phyloP scores from a whole-genome alignment of 78 protist species.

The Dictyostelium capitatum region DNA sequence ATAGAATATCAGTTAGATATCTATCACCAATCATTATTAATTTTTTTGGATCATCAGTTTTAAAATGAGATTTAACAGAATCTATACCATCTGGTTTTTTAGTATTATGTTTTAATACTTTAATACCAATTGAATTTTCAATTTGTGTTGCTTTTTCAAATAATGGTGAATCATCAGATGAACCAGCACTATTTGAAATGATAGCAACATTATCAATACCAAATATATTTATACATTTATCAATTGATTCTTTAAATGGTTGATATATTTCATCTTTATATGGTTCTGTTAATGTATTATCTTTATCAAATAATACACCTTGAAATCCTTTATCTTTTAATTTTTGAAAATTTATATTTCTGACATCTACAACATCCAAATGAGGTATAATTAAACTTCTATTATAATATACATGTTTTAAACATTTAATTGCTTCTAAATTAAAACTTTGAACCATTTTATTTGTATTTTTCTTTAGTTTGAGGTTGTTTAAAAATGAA shows the following conservation, averaged over 20 bases:
- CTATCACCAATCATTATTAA: slow-evolving; percentile 72
- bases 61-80: slow-evolving; percentile 20
- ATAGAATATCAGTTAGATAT: slow-evolving; percentile 54
- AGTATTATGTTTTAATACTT: slow-evolving; percentile 38
- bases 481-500: too few species aligned
- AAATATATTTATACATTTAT: slow-evolving; percentile 4
- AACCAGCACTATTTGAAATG: slow-evolving; percentile 68
- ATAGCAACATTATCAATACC: slow-evolving; percentile 41
- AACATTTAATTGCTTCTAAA: slow-evolving; percentile 44
- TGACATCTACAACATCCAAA: slow-evolving; percentile 25
- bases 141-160: slow-evolving; percentile 26
- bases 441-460: slow-evolving; percentile 75
- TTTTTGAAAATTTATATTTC: slow-evolving; percentile 20
- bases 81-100: slow-evolving; percentile 75
- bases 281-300: slow-evolving; percentile 72
- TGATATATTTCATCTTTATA: slow-evolving; percentile 22
- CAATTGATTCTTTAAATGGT: slow-evolving; percentile 29
- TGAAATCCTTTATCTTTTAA: slow-evolving; percentile 25
- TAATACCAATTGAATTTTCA: slow-evolving; percentile 13
- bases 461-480: neutral
- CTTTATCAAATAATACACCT: slow-evolving; percentile 67
- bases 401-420: slow-evolving; percentile 28
- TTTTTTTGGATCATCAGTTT: neutral
- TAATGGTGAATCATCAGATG: slow-evolving; percentile 44
- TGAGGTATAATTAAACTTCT: slow-evolving; percentile 57